Percentiles rank a stretch among this genome's conserved stretches.
Evolutionary conservation across 1,139 yeast species (phyloP).

Genomic region (Pichia sp.): DNA sequence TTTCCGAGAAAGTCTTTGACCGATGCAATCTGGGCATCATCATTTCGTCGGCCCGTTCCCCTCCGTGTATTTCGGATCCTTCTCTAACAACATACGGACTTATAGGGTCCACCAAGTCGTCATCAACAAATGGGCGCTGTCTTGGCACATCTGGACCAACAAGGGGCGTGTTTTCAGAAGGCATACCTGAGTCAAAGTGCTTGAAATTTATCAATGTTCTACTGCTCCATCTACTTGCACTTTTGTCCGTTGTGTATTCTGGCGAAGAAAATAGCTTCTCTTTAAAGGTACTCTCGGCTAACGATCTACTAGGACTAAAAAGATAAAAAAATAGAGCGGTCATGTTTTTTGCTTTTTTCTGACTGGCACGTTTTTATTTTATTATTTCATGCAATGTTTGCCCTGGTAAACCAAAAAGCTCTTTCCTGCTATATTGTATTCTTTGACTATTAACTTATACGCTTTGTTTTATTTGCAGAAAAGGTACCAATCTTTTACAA

Average conservation of each 20-base stretch:
- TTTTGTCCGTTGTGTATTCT: too few species aligned
- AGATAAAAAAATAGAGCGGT: background rate
- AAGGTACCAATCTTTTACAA: too few species aligned
- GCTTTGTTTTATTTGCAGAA: too few species aligned
- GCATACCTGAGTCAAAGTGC: background rate
- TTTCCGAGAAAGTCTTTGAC: slow-evolving; percentile 12
- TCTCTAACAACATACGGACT: background rate
- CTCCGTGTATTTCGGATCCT: background rate
- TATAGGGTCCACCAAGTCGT: background rate
- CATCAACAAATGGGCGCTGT: background rate
- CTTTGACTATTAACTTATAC: too few species aligned
- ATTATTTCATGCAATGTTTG: too few species aligned
- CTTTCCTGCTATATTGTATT: too few species aligned
- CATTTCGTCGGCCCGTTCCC: background rate
- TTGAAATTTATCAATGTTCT: background rate
- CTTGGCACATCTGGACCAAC: background rate
- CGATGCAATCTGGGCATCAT: slow-evolving; percentile 10
- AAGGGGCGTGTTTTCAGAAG: background rate
- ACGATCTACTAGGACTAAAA: background rate
- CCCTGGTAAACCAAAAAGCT: too few species aligned
- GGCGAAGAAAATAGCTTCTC: too few species aligned
- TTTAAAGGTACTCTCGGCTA: background rate
- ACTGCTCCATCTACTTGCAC: background rate
- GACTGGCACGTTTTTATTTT: background rate
- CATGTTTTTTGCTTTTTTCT: background rate